These are phyloP conservation scores for Aspergillus calidoustus DNA, from an alignment of 2,329 filamentous ascomycete species.

Conservation along the genomic window DNA sequence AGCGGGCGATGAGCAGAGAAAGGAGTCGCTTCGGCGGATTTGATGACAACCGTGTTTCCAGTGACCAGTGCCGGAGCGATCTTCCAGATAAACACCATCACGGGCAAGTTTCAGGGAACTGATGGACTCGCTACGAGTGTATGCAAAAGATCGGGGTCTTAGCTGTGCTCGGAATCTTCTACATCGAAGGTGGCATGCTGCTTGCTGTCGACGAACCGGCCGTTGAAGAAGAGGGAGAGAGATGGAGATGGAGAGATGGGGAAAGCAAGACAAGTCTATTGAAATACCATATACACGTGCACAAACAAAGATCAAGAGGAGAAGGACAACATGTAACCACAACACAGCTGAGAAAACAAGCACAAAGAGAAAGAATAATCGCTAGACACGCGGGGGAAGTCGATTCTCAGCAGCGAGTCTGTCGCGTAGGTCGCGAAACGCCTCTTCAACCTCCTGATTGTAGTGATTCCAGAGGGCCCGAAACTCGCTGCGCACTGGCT, in stretches of 20 bases:
- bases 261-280: too few relatives aligned
- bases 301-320: too few relatives aligned
- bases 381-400: too few relatives aligned
- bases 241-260: background rate
- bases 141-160: conserved; percentile 63
- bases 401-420: too few relatives aligned
- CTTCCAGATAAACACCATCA: conserved; percentile 82
- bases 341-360: too few relatives aligned
- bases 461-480: too few relatives aligned
- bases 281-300: too few relatives aligned
- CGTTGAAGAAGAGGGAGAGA: background rate
- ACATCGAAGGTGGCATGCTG: background rate
- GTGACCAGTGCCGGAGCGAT: conserved; percentile 68
- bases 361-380: too few relatives aligned
- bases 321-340: too few relatives aligned
- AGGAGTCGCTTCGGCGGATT: conserved; percentile 66
- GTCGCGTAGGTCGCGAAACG: too few relatives aligned
- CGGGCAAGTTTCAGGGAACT: conserved; percentile 85
- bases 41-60: conserved; percentile 63
- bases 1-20: conserved; percentile 62
- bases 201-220: conserved; percentile 1
- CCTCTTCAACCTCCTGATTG: too few relatives aligned
- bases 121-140: conserved; percentile 75
- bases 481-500: too few relatives aligned
- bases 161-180: background rate